These are phyloP conservation scores for Pseudoscleropodium purum DNA, from an alignment of 225 moss, liverwort and hornwort species.

Conservation along the genomic window DNA sequence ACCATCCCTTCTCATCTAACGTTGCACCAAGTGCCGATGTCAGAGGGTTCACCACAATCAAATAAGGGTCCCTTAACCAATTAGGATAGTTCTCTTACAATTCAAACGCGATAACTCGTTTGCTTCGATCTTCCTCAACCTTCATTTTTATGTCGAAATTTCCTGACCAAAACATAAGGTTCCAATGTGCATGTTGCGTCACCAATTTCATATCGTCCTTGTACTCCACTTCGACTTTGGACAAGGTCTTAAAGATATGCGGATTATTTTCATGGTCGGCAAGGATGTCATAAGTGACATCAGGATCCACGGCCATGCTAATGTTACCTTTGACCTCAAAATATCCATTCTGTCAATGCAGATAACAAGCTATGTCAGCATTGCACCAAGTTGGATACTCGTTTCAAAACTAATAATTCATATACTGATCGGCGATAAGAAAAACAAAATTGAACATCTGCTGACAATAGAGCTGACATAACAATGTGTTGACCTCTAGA, in stretches of 20 bases:
- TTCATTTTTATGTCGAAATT: slow-evolving; percentile 60
- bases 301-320: slow-evolving; percentile 48
- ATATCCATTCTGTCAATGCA: slow-evolving; percentile 19
- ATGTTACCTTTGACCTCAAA: slow-evolving; percentile 44
- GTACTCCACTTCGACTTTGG: slow-evolving; percentile 67
- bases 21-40: background rate
- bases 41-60: background rate
- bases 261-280: slow-evolving; percentile 66
- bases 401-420: background rate
- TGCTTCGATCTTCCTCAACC: slow-evolving; percentile 60
- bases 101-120: slow-evolving; percentile 47
- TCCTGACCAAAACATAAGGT: slow-evolving; percentile 75
- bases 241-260: slow-evolving; percentile 61
- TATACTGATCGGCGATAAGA: background rate
- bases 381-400: background rate
- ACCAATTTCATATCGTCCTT: slow-evolving; percentile 57
- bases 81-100: slow-evolving; percentile 31
- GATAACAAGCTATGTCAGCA: background rate
- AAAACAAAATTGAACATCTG: background rate
- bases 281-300: slow-evolving; percentile 59
- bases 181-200: slow-evolving; percentile 74
- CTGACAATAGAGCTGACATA: background rate
- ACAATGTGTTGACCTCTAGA: background rate
- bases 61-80: background rate
- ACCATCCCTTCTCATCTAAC: background rate